Base-by-base conservation (phyloP, 306 rosid species). In the Cucurbita maxima region DNA sequence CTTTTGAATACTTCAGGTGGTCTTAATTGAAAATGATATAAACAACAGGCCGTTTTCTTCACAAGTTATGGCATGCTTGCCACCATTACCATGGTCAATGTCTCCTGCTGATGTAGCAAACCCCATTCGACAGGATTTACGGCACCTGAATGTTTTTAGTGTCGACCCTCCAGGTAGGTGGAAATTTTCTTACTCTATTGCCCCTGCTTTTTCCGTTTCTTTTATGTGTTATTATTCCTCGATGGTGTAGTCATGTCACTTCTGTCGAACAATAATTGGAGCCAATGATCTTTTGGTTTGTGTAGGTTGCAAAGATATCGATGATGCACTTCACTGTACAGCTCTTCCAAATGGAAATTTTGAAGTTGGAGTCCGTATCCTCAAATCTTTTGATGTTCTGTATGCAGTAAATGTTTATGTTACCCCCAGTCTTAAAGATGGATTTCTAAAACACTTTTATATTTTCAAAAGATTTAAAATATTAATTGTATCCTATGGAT, bases 341-440 rank as follows among this genome's bases (percentile, higher is more conserved):
- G 60, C 95, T 79, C 97, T 94, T 82, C 90, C 99, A 63, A 94
- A 86, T 87, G 99, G 99, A 80, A 94, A 89, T 84, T 94, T 85
- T 64, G 97, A 91, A 88, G 97, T 94, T 84, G 99, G 97, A 84
- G 99, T 94, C 60, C 96, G 97, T 94, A 94, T 94, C 99, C 97
- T 86, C 66, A 37, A 30, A 77, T 61, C 34, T 68, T 50, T 10
- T 60, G 60, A 60, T 14, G 45, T 71, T 44, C 38, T 11, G 10
- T 36, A 1, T 63, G 13, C 34, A 3, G 30, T 1, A 4, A 43
- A 63, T 70, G 60, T 53, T 20, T 50, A 8, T 68, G 8, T 30
- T 68, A 47, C 53, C 30, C 13, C 13, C n/a, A 44, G 57, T 68
- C 53, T 6, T 22, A 25, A 44, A 1, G 57, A 44, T 47, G 44